Conservation (phyloP, 495 filamentous ascomycete species). For the Xylaria castorea region DNA sequence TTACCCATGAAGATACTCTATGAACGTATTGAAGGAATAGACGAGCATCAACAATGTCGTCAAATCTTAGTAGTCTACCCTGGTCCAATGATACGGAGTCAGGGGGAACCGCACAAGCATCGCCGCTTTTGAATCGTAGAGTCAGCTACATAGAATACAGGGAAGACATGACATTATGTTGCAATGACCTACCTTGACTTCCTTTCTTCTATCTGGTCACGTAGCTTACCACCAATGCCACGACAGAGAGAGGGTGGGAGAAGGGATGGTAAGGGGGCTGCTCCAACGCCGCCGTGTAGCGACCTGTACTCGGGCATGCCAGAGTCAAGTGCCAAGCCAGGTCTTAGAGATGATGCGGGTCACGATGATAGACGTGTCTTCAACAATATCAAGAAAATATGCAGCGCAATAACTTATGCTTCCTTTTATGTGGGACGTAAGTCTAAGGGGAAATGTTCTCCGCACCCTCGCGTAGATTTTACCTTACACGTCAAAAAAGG, state of each 20-base stretch:
- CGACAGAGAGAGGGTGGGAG: neutral
- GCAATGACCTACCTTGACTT: neutral
- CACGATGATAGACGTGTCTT: neutral
- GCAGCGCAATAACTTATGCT: neutral
- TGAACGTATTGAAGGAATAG: constrained; percentile 1
- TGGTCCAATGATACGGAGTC: neutral
- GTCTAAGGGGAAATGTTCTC: neutral
- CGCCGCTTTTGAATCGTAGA: neutral
- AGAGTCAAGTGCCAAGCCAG: neutral
- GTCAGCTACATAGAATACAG: neutral
- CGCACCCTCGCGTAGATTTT: neutral
- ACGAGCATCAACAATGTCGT: constrained; percentile 3
- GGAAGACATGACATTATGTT: neutral
- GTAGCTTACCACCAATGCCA: neutral
- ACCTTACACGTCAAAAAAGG: neutral
- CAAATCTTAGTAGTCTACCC: neutral
- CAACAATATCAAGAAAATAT: neutral
- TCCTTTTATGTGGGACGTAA: neutral
- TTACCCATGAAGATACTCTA: constrained; percentile 1
- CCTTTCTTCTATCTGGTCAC: neutral
- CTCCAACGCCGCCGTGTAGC: neutral
- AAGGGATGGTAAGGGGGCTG: neutral
- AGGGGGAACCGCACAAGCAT: neutral
- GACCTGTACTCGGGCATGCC: neutral
- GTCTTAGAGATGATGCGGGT: neutral